A percentile compares a stretch with the other conserved stretches of the same genome.
Evolutionary conservation across 148 eudicot species (phyloP).

Genomic region (Rhododendron williamsianum): DNA sequence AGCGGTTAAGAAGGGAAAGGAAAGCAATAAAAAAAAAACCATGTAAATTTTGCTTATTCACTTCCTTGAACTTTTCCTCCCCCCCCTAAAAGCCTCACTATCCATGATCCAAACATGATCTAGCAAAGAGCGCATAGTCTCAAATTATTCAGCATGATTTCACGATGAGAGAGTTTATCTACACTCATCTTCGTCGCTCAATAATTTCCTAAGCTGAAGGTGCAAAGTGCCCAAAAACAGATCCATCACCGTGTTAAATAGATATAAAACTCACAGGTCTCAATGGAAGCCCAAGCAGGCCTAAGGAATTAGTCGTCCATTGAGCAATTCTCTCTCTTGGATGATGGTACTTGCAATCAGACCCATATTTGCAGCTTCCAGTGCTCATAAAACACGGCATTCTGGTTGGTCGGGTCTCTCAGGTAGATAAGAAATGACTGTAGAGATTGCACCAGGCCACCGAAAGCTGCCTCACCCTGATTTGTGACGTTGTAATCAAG

Average conservation of each 20-base stretch:
- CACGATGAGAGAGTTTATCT: neutral
- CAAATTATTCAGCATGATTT: slow-evolving; percentile 2
- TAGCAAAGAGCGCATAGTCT: neutral
- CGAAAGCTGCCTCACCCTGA: slow-evolving; percentile 28
- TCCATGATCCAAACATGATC: neutral
- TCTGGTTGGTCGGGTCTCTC: slow-evolving; percentile 70
- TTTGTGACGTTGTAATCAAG: slow-evolving; percentile 21
- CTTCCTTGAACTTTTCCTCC: neutral
- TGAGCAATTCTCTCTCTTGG: slow-evolving; percentile 53
- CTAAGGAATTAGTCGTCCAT: slow-evolving; percentile 27
- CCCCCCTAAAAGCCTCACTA: neutral
- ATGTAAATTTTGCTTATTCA: neutral
- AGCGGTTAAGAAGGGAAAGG: neutral
- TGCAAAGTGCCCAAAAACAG: neutral
- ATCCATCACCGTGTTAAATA: neutral
- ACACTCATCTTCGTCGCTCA: neutral
- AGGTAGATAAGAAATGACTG: slow-evolving; percentile 32
- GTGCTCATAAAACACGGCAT: slow-evolving; percentile 67
- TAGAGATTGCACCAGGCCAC: slow-evolving; percentile 24
- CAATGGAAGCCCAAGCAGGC: slow-evolving; percentile 74
- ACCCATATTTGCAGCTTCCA: slow-evolving; percentile 70
- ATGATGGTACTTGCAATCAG: slow-evolving; percentile 72
- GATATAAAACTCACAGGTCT: slow-evolving; percentile 54
- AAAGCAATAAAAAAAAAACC: neutral
- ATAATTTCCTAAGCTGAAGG: neutral